Percentiles rank a stretch among this genome's conserved stretches.
phyloP scores from a whole-genome alignment of 495 filamentous ascomycete genomes.

The Collariella sp. region DNA sequence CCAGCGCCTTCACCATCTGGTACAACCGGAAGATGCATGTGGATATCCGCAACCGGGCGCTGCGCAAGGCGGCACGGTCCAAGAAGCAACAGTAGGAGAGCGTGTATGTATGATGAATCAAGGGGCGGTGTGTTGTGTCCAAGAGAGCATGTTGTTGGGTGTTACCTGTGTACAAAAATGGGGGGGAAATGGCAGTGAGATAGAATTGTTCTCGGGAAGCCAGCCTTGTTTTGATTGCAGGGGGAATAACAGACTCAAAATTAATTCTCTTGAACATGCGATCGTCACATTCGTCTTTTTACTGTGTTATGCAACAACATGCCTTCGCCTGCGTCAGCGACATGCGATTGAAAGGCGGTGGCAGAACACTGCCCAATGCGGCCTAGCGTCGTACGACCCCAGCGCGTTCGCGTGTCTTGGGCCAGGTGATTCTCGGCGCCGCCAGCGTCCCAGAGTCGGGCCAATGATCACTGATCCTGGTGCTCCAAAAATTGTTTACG shows the following conservation, averaged over 20 bases:
- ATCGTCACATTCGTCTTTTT: too few species aligned
- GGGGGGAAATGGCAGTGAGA: too few species aligned
- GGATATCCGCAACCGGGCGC: constrained; percentile 74
- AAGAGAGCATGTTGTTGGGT: too few species aligned
- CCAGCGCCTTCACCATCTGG: constrained; percentile 51
- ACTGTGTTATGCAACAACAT: background rate
- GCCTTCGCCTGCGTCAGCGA: background rate
- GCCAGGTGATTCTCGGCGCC: constrained; percentile 9
- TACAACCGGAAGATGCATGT: constrained; percentile 76
- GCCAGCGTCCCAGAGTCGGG: too few species aligned
- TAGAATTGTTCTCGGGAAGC: too few species aligned
- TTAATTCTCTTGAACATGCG: too few species aligned
- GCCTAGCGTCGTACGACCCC: constrained; percentile 12
- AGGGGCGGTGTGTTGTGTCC: too few species aligned
- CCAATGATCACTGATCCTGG: constrained; percentile 26
- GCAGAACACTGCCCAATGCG: constrained; percentile 9
- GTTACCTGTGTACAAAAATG: too few species aligned
- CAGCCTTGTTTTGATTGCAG: too few species aligned
- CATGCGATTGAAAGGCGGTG: constrained; percentile 14
- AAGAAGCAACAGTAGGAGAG: constrained; percentile 45
- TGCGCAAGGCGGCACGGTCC: constrained; percentile 77
- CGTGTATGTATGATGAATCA: background rate
- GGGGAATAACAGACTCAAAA: too few species aligned
- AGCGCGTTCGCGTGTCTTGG: constrained; percentile 24
- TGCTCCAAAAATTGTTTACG: constrained; percentile 33